phyloP scores from a whole-genome alignment of 139 green algal species.

The Closterium sp. region DNA sequence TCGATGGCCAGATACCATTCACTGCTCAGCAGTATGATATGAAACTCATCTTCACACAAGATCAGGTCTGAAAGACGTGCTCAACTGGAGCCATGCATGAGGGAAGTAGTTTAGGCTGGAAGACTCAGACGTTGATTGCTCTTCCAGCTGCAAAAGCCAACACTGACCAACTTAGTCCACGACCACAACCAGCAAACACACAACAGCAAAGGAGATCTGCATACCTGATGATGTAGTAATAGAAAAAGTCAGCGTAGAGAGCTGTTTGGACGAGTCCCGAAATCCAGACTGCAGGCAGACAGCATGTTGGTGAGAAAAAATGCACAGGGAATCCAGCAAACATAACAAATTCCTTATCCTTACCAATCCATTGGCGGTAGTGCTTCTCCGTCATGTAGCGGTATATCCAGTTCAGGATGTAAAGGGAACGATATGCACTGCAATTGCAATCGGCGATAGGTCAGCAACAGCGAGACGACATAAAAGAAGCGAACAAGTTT shows the following conservation, averaged over 20 bases:
- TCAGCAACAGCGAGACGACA: background rate
- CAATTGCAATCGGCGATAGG: background rate
- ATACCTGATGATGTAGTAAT: slow-evolving; percentile 81
- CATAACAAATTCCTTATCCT: slow-evolving; percentile 13
- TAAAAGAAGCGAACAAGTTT: background rate
- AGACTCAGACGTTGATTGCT: slow-evolving; percentile 36
- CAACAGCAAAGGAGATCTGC: slow-evolving; percentile 5
- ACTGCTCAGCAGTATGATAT: too few species aligned
- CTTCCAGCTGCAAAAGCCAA: slow-evolving; percentile 33
- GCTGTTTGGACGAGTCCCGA: slow-evolving; percentile 86
- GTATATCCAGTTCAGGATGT: slow-evolving; percentile 99
- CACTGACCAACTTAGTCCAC: background rate
- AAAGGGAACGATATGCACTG: slow-evolving; percentile 84
- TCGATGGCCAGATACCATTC: too few species aligned
- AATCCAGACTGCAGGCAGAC: slow-evolving; percentile 70
- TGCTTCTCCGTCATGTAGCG: slow-evolving; percentile 84
- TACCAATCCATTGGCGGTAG: slow-evolving; percentile 88
- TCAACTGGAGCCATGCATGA: background rate
- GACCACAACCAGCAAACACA: background rate
- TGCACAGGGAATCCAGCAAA: background rate
- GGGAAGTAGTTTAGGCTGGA: slow-evolving; percentile 5
- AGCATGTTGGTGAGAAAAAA: background rate
- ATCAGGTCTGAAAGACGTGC: background rate
- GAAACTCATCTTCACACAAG: too few species aligned
- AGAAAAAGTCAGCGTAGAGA: slow-evolving; percentile 99